Evolutionary conservation across 2,329 filamentous ascomycete genomes (phyloP).

Genomic region (Trichocomaceae sp.): DNA sequence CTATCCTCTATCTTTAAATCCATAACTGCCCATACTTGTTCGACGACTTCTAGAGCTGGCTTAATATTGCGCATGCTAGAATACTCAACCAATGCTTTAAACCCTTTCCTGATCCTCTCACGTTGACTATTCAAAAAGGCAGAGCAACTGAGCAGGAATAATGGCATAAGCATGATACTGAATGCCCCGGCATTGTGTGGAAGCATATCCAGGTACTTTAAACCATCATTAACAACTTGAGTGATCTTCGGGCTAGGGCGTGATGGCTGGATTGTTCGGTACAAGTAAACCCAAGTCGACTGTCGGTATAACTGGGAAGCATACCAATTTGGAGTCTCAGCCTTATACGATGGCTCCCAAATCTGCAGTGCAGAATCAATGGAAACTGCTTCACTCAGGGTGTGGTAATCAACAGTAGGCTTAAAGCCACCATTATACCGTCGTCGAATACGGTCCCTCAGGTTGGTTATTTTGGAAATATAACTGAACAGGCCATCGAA

Average conservation of each 20-base stretch:
- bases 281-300: constrained; percentile 58
- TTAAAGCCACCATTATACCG: constrained; percentile 58
- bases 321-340: constrained; percentile 48
- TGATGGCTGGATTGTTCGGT: constrained; percentile 54
- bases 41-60: constrained; percentile 50
- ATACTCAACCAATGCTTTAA: constrained; percentile 50
- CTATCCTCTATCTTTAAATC: constrained; percentile 50
- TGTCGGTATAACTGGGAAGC: constrained; percentile 56
- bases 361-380: constrained; percentile 68
- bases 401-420: constrained; percentile 65
- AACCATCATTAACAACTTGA: constrained; percentile 52
- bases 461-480: constrained; percentile 69
- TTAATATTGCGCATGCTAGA: constrained; percentile 54
- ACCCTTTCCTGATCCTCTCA: constrained; percentile 49
- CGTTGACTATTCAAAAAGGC: constrained; percentile 52
- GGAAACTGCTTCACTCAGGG: constrained; percentile 63
- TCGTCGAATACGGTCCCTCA: constrained; percentile 66
- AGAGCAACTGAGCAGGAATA: constrained; percentile 57
- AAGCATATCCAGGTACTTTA: constrained; percentile 50
- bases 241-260: constrained; percentile 50
- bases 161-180: constrained; percentile 54
- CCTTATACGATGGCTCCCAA: constrained; percentile 60
- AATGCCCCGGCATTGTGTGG: constrained; percentile 51
- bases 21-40: constrained; percentile 55
- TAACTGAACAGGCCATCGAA: constrained; percentile 74